Conservation (phyloP, 2,329 filamentous ascomycete genomes). For the Cercospora brassicicola region DNA sequence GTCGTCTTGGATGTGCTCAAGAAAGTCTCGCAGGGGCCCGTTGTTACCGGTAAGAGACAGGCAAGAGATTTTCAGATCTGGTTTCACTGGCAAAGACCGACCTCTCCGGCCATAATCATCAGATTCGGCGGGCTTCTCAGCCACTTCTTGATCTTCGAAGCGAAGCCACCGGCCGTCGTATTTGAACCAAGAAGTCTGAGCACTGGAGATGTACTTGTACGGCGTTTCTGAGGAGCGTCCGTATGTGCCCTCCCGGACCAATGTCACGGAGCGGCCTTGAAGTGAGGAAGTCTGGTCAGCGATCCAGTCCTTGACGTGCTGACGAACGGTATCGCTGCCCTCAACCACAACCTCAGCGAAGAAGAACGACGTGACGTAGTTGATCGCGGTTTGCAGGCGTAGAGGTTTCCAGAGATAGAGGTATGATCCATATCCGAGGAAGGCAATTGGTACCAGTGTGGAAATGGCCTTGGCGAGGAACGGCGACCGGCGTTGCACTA, state of each 20-base stretch:
- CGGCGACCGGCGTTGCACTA: conserved; percentile 7
- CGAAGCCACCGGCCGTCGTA: conserved; percentile 4
- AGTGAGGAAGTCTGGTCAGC: conserved; percentile 1
- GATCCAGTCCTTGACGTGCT: conserved; percentile 46
- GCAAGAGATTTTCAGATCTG: conserved; percentile 26
- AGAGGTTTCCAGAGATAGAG: conserved; percentile 15
- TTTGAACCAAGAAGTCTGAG: conserved; percentile 9
- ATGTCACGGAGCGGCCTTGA: neutral
- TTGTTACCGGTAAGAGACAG: conserved; percentile 31
- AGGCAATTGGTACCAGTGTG: conserved; percentile 10
- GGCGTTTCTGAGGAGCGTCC: neutral
- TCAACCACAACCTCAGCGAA: conserved; percentile 36
- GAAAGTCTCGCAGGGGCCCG: conserved; percentile 39
- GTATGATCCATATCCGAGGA: conserved; percentile 19
- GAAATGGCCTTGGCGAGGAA: conserved; percentile 7
- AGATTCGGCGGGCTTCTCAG: neutral
- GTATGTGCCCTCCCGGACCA: neutral
- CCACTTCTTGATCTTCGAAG: neutral
- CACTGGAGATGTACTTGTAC: conserved; percentile 5
- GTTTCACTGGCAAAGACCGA: neutral
- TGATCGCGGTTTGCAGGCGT: neutral
- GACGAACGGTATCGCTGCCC: conserved; percentile 42
- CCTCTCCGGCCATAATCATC: neutral
- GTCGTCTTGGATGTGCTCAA: conserved; percentile 50
- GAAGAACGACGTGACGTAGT: conserved; percentile 39